phyloP scores from a whole-genome alignment of 345 rosid genomes.

The Gossypium anomalum region DNA sequence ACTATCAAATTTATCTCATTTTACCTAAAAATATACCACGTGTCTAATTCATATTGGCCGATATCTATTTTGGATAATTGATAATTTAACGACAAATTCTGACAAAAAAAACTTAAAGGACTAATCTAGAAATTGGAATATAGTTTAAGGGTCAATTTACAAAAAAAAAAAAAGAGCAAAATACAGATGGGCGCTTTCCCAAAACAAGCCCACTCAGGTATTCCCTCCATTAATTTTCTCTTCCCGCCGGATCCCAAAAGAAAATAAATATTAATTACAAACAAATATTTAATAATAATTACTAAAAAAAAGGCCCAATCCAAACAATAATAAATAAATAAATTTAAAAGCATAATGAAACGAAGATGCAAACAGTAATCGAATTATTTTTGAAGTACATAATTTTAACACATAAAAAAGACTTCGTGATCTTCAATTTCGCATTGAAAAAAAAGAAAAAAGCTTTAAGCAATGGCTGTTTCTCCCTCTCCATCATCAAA shows the following conservation, averaged over 20 bases:
- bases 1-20: too few relatives aligned
- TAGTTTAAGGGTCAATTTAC: not conserved
- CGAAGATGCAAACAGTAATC: not conserved
- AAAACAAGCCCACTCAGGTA: not conserved
- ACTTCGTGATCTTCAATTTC: not conserved
- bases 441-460: not conserved
- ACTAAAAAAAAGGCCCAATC: too few relatives aligned
- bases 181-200: not conserved
- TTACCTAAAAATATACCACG: too few relatives aligned
- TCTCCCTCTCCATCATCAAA: conserved; percentile 1
- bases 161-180: not conserved
- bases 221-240: too few relatives aligned
- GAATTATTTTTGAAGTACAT: not conserved
- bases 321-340: not conserved
- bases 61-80: too few relatives aligned
- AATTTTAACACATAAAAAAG: not conserved
- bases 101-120: too few relatives aligned
- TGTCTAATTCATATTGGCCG: too few relatives aligned
- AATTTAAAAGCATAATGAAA: not conserved
- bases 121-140: too few relatives aligned
- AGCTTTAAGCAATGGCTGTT: not conserved
- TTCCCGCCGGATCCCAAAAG: too few relatives aligned
- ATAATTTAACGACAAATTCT: too few relatives aligned
- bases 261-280: too few relatives aligned
- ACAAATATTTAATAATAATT: too few relatives aligned